These are phyloP conservation scores for Prunus yedoensis DNA, from an alignment of 331 rosid genomes.

Conservation along the genomic window DNA sequence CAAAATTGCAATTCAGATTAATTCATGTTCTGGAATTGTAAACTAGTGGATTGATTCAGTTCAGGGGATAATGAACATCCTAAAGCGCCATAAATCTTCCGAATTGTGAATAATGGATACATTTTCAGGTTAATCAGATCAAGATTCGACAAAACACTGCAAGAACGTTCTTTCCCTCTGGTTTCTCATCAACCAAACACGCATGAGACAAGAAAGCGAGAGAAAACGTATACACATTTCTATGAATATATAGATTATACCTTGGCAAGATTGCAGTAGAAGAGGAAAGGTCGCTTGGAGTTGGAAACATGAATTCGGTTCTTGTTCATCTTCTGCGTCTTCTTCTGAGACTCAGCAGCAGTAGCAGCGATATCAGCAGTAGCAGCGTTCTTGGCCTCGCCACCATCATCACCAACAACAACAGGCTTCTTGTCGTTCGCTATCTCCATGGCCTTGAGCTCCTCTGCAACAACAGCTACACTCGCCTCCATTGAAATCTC, in stretches of 20 bases:
- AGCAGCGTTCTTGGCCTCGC: not conserved
- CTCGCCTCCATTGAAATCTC: slow-evolving; percentile 27
- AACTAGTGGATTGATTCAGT: not conserved
- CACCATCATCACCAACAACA: not conserved
- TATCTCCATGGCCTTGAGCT: not conserved
- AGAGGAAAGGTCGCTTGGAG: slow-evolving; percentile 55
- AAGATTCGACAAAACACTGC: not conserved
- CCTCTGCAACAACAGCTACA: slow-evolving; percentile 15
- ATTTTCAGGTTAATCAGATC: not conserved
- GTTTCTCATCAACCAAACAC: slow-evolving; percentile 11
- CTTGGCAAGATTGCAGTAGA: slow-evolving; percentile 67
- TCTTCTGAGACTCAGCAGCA: not conserved
- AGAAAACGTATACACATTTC: not conserved
- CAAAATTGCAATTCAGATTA: not conserved
- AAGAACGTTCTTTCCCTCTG: not conserved
- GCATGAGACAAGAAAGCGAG: not conserved
- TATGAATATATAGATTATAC: slow-evolving; percentile 19
- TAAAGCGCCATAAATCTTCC: not conserved
- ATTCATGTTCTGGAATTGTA: not conserved
- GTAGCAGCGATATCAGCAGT: not conserved
- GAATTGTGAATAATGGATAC: not conserved
- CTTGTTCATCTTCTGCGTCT: slow-evolving; percentile 6
- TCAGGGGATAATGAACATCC: not conserved
- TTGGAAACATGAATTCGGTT: slow-evolving; percentile 56
- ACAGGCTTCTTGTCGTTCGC: slow-evolving; percentile 1